Evolutionary conservation across 805 yeast species (phyloP).

Genomic region (Starmerella cellae): DNA sequence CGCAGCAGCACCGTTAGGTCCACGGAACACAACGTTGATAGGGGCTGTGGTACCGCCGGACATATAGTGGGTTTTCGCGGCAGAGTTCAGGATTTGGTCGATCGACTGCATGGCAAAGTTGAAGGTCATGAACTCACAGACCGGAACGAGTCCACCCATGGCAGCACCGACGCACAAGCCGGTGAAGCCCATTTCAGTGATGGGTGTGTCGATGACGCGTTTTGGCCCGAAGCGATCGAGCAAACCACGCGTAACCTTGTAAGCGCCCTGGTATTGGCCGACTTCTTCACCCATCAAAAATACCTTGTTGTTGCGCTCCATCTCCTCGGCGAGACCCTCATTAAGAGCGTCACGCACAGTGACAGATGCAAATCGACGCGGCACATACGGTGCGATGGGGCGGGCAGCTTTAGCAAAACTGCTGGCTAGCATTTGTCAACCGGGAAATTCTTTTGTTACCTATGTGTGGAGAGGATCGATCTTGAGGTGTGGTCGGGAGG

Average conservation of each 20-base stretch:
- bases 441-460: not conserved
- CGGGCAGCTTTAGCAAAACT: constrained; percentile 7
- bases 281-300: constrained; percentile 98
- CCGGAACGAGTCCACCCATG: constrained; percentile 90
- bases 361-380: constrained; percentile 29
- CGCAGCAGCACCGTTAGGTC: constrained; percentile 99
- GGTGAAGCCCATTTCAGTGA: constrained; percentile 98
- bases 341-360: constrained; percentile 96
- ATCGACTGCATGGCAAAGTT: constrained; percentile 99
- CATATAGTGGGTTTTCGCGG: constrained; percentile 98
- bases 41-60: constrained; percentile 92
- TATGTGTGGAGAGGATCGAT: no score
- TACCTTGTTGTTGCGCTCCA: constrained; percentile 88
- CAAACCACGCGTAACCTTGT: constrained; percentile 89
- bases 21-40: constrained; percentile 94
- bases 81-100: constrained; percentile 96
- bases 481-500: no score
- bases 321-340: constrained; percentile 90
- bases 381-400: constrained; percentile 8
- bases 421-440: constrained; percentile 1
- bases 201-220: constrained; percentile 91
- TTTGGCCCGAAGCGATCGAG: constrained; percentile 90
- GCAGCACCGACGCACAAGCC: constrained; percentile 94
- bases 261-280: constrained; percentile 98
- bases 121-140: constrained; percentile 97